Conservation (phyloP, 1,284 basidiomycete genomes). For the Ganoderma leucocontextum region DNA sequence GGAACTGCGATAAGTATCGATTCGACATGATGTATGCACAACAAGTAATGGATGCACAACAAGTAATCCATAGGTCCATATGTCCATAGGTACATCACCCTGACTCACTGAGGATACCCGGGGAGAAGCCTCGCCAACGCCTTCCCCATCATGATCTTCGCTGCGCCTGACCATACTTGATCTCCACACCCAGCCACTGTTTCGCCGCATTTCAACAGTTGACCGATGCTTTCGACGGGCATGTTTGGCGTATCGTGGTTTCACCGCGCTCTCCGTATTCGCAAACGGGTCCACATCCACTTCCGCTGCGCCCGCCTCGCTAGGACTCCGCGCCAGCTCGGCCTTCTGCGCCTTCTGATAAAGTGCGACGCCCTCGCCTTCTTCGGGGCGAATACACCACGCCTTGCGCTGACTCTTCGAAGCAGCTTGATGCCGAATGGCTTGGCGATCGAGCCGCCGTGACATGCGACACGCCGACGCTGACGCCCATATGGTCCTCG, state of each 20-base stretch:
- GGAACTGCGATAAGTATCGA: not conserved
- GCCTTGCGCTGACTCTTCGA: not conserved
- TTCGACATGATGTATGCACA: no score
- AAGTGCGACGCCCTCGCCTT: conserved; percentile 31
- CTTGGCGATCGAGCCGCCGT: conserved; percentile 7
- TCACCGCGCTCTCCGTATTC: not conserved
- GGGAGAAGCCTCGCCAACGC: conserved; percentile 20
- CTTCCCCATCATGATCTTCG: conserved; percentile 19
- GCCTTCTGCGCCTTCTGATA: conserved; percentile 16
- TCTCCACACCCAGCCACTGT: conserved; percentile 19
- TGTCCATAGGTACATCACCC: not conserved
- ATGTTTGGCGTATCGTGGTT: not conserved
- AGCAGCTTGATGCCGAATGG: conserved; percentile 18
- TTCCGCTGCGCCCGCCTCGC: conserved; percentile 2
- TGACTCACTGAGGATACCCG: not conserved
- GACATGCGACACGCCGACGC: conserved; percentile 1
- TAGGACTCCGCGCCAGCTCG: conserved; percentile 17
- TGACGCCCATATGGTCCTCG: not conserved
- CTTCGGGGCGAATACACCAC: conserved; percentile 35
- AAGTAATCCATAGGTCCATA: not conserved
- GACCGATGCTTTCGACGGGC: not conserved
- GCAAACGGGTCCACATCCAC: not conserved
- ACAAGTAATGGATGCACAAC: no score
- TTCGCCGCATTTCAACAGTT: not conserved
- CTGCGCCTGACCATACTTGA: conserved; percentile 15